These are phyloP conservation scores for Diaporthe helianthi DNA, from an alignment of 2,329 filamentous ascomycete species.

Conservation along the genomic window DNA sequence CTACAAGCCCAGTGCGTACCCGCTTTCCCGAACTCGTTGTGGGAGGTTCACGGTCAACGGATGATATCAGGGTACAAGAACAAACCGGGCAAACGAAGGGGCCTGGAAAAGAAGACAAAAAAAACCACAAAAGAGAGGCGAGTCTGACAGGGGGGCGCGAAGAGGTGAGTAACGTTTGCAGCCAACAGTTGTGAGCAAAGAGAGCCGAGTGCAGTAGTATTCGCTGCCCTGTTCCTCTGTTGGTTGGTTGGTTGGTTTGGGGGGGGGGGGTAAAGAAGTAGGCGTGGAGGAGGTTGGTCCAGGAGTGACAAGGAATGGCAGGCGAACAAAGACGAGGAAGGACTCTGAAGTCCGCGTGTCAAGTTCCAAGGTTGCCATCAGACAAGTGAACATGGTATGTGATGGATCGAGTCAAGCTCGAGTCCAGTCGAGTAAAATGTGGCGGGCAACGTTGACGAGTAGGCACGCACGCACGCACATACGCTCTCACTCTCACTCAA, in stretches of 20 bases:
- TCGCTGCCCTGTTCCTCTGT: not conserved
- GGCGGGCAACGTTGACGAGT: not conserved
- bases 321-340: not conserved
- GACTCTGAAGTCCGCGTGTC: not conserved
- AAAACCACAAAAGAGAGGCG: not conserved
- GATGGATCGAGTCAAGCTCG: conserved; percentile 3
- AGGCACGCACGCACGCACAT: not conserved
- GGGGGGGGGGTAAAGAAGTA: not conserved
- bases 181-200: conserved; percentile 7
- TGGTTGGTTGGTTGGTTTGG: not conserved
- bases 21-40: not conserved
- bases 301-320: not conserved
- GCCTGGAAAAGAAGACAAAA: not conserved
- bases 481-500: not conserved
- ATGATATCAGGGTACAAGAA: conserved; percentile 17
- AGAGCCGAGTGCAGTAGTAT: not conserved
- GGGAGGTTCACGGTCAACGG: conserved; percentile 1
- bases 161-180: conserved; percentile 8
- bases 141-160: not conserved
- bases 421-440: not conserved
- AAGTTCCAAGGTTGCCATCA: not conserved
- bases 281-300: not conserved
- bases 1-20: not conserved
- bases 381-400: not conserved
- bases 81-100: not conserved